These are phyloP conservation scores for Termitomyces bulborhizus DNA, from an alignment of 768 basidiomycete genomes.

Conservation along the genomic window DNA sequence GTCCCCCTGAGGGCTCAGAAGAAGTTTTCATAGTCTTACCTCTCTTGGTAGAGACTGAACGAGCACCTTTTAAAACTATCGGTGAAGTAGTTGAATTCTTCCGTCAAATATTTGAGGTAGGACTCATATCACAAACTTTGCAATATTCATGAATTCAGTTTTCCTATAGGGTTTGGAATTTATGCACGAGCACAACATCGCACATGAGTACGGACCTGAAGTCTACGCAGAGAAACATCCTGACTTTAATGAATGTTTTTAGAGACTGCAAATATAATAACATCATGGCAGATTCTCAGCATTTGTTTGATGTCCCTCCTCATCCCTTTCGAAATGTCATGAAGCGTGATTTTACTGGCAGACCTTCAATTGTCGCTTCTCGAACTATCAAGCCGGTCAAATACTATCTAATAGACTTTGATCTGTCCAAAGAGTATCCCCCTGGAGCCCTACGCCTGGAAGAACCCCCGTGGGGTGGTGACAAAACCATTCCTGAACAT, in stretches of 20 bases:
- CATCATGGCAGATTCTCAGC: slow-evolving; percentile 12
- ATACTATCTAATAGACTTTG: no score
- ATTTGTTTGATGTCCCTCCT: slow-evolving; percentile 5
- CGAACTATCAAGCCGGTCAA: slow-evolving; percentile 4
- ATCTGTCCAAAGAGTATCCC: no score
- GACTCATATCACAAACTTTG: no score
- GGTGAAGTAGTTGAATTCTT: background rate
- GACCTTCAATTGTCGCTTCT: background rate
- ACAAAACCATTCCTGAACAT: no score
- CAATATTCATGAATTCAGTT: no score
- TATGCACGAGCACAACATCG: slow-evolving; percentile 10
- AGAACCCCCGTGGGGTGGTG: no score
- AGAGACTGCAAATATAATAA: slow-evolving; percentile 15
- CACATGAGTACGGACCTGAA: slow-evolving; percentile 21
- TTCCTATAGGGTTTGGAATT: slow-evolving; percentile 12
- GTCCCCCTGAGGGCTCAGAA: slow-evolving; percentile 8
- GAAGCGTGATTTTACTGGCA: slow-evolving; percentile 7
- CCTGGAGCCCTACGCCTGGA: no score
- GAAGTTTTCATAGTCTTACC: background rate
- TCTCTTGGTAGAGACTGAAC: background rate
- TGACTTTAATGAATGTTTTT: background rate
- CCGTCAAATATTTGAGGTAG: slow-evolving; percentile 12
- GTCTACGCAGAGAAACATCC: background rate
- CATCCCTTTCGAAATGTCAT: slow-evolving; percentile 1
- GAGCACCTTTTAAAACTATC: background rate